Evolutionary conservation across 2,329 filamentous ascomycete genomes (phyloP).

Genomic region (Orbilia javanica): DNA sequence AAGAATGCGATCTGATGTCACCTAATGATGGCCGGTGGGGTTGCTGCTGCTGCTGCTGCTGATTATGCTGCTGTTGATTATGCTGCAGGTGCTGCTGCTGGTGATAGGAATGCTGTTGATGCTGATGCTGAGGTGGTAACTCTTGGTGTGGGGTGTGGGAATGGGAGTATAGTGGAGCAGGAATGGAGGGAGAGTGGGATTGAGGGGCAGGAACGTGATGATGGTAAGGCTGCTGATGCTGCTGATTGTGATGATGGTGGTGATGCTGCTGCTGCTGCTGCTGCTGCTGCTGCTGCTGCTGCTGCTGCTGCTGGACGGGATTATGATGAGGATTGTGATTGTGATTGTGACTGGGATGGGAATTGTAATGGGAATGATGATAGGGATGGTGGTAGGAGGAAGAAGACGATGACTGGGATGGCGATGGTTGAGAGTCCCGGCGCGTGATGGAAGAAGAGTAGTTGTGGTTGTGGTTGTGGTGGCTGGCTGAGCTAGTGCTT

Average conservation of each 20-base stretch:
- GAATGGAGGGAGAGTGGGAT: conserved; percentile 9
- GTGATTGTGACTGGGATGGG: neutral
- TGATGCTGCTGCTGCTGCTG: conserved; percentile 23
- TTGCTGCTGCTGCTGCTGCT: conserved; percentile 35
- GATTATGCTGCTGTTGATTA: conserved; percentile 21
- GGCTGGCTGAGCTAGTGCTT: conserved; percentile 21
- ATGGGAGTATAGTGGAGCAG: conserved; percentile 9
- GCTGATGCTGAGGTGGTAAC: conserved; percentile 16
- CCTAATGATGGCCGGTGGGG: conserved; percentile 4
- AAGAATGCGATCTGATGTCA: conserved; percentile 33
- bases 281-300: conserved; percentile 13
- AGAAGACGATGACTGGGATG: neutral
- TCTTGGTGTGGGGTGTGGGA: conserved; percentile 15
- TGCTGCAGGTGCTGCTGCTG: conserved; percentile 39
- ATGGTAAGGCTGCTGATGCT: conserved; percentile 34
- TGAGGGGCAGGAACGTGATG: conserved; percentile 39
- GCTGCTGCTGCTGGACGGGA: conserved; percentile 9
- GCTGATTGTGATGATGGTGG: conserved; percentile 11
- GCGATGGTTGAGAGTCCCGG: conserved; percentile 27
- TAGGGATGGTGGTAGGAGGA: conserved; percentile 10
- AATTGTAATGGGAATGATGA: conserved; percentile 9
- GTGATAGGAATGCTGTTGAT: conserved; percentile 25
- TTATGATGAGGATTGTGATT: neutral
- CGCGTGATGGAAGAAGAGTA: conserved; percentile 28
- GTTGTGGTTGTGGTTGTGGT: conserved; percentile 18